Evolutionary conservation across 2,329 filamentous ascomycete genomes (phyloP), one percentile per base, ranked within the genome.

Genomic region (Sordariomycetes sp.): DNA sequence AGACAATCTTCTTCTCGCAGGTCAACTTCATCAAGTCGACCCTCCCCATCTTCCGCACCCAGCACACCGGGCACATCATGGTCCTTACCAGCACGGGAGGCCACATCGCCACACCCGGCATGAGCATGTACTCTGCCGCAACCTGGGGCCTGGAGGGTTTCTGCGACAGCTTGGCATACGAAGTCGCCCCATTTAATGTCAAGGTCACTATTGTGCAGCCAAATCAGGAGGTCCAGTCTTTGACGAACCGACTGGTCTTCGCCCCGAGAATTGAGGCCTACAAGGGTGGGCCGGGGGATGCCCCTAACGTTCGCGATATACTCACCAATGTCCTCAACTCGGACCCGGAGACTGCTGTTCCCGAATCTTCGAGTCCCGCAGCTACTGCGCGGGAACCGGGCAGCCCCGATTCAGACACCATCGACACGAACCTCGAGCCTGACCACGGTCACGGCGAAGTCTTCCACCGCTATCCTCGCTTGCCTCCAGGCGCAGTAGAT

Each of bases 131-230:
- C 55, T 92, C 87, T 44, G 86, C 90, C 14, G 84, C 87, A 11
- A 88, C 87, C 24, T 95, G 90, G 87, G 92, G 87, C 2, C 72
- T 95, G 23, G 92, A 96, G 60, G 92, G 90, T 14, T 95, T 92
- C 56, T 95, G 88, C 61, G 90, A 96, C 60, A 86, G 86, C 39
- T 70, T 98, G 17, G 88, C 90, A 2, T 98, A 95, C 59, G 92
- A 98, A 59, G 83, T 98, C 42, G 84, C 90, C 1, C 92, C 92
- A 0, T 96, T 96, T 66, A 95, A 95, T 60, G 79, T 96, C 63
- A 94, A 90, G 58, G 76, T 96, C 57, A 95, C 87, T 26, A 88
- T 96, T 45, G 82, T 98, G 29, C 90, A 98, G 64, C 87, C 88
- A 18, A 93, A 87, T 58, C 86, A 94, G 61, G 90, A 96, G 63